A percentile compares a stretch with the other conserved stretches of the same genome.
Conservation (phyloP, 805 yeast species). For the Starmerella geochares region DNA sequence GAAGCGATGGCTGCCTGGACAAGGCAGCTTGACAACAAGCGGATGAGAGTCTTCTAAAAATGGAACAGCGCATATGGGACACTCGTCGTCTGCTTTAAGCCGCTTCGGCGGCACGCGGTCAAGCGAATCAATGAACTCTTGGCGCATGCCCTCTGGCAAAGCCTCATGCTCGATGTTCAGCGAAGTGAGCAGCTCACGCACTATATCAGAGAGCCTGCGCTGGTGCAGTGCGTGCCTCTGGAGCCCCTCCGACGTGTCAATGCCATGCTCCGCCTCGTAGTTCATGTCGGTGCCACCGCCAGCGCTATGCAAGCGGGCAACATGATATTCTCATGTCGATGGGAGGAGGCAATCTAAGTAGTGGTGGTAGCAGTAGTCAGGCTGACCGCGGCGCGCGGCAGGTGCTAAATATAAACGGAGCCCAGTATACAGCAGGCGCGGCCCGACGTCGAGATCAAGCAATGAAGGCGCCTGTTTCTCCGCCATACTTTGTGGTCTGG, state of each 20-base stretch:
- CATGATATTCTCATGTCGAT: background rate
- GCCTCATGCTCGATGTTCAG: background rate
- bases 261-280: conserved; percentile 19
- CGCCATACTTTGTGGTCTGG: too few species aligned
- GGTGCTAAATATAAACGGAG: too few species aligned
- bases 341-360: background rate
- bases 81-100: conserved; percentile 42
- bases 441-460: too few species aligned
- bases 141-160: conserved; percentile 31
- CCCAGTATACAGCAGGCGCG: too few species aligned
- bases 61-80: conserved; percentile 75
- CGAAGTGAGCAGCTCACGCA: conserved; percentile 4
- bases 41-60: conserved; percentile 69
- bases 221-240: background rate
- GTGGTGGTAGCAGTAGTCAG: too few species aligned
- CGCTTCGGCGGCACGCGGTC: conserved; percentile 53
- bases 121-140: conserved; percentile 60
- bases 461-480: too few species aligned
- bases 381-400: too few species aligned
- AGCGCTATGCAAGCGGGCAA: background rate
- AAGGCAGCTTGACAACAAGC: conserved; percentile 62
- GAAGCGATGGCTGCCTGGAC: conserved; percentile 58
- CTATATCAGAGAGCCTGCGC: conserved; percentile 5
- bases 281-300: conserved; percentile 1
- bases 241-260: background rate